Percentiles rank a stretch among this genome's conserved stretches.
phyloP scores from a whole-genome alignment of 345 rosid species.

The Melastoma malabathricum region DNA sequence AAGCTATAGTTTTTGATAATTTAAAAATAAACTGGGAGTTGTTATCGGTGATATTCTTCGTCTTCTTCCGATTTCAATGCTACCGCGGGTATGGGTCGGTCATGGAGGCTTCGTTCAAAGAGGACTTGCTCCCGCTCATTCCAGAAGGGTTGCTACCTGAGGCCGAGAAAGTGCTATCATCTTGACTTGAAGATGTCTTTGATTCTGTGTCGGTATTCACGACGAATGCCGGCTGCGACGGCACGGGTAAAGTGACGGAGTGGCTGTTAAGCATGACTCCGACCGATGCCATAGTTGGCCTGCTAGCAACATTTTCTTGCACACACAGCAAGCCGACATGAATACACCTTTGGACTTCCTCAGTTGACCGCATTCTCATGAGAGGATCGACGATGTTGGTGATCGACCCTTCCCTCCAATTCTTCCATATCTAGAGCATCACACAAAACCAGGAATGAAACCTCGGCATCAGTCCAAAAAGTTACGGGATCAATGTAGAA shows the following conservation, averaged over 20 bases:
- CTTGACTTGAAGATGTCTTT: too few relatives aligned
- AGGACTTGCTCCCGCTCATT: too few relatives aligned
- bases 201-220: too few relatives aligned
- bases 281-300: constrained; percentile 38
- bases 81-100: too few relatives aligned
- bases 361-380: constrained; percentile 10
- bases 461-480: constrained; percentile 9
- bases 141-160: too few relatives aligned
- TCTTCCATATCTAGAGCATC: constrained; percentile 27
- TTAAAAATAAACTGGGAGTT: too few relatives aligned
- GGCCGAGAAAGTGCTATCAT: too few relatives aligned
- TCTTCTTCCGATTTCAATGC: too few relatives aligned
- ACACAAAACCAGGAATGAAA: background rate
- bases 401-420: constrained; percentile 29
- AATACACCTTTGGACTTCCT: constrained; percentile 24
- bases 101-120: too few relatives aligned
- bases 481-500: too few relatives aligned
- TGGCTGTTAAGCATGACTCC: constrained; percentile 24
- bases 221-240: constrained; percentile 13
- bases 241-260: constrained; percentile 6
- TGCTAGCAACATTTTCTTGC: constrained; percentile 7
- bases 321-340: constrained; percentile 28
- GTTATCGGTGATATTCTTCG: too few relatives aligned
- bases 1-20: too few relatives aligned
- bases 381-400: constrained; percentile 23